phyloP scores from a whole-genome alignment of 208 protist genomes.

The Naegleria lovaniensis region DNA sequence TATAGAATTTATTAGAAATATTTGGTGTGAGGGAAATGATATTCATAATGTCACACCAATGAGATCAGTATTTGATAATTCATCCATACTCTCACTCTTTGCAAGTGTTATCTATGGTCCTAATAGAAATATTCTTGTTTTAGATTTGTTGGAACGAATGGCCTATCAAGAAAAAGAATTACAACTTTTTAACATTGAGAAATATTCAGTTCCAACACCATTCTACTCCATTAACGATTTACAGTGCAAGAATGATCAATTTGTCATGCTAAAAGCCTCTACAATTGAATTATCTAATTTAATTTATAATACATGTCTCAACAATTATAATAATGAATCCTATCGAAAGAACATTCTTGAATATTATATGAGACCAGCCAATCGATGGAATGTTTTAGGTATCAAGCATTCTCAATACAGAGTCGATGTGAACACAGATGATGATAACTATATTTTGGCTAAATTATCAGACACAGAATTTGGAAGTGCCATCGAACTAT shows the following conservation, averaged over 20 bases:
- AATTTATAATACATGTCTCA: background rate
- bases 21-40: background rate
- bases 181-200: background rate
- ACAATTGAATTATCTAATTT: background rate
- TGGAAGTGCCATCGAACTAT: background rate
- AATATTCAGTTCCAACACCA: background rate
- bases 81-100: background rate
- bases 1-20: background rate
- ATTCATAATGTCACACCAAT: background rate
- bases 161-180: background rate
- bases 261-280: background rate
- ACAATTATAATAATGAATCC: background rate
- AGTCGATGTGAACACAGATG: background rate
- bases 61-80: background rate
- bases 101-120: background rate
- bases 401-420: background rate
- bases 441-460: background rate
- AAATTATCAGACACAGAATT: background rate
- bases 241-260: background rate
- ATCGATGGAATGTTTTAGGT: background rate
- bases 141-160: background rate
- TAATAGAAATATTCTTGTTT: background rate
- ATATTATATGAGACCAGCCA: background rate
- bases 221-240: background rate
- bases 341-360: background rate